phyloP scores from a whole-genome alignment of 2,329 filamentous ascomycete genomes.

The Talaromyces sp. region DNA sequence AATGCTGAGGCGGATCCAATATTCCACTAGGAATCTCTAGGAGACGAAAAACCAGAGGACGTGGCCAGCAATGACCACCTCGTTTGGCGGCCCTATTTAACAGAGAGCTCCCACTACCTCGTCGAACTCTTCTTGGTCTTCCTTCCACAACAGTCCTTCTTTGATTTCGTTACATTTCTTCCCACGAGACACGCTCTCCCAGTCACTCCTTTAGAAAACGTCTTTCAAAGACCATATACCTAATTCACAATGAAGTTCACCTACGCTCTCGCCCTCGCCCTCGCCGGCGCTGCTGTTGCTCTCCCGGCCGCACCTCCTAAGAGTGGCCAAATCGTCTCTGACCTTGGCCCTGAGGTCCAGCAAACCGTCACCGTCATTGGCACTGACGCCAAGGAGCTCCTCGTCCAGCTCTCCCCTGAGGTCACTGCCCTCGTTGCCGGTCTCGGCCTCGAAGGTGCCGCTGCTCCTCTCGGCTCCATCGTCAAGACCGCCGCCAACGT shows the following conservation, averaged over 20 bases:
- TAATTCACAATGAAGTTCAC: conserved; percentile 10
- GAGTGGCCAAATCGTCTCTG: conserved; percentile 26
- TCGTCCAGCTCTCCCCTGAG: conserved; percentile 27
- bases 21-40: background rate
- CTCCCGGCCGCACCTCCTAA: conserved; percentile 14
- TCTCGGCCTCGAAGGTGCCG: conserved; percentile 24
- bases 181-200: background rate
- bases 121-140: background rate
- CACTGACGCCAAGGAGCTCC: conserved; percentile 22
- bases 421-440: conserved; percentile 24
- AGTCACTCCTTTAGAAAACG: background rate
- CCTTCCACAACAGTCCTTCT: background rate
- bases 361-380: conserved; percentile 27
- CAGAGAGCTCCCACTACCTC: background rate
- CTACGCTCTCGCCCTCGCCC: conserved; percentile 4
- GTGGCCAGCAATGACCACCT: background rate
- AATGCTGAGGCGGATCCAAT: background rate
- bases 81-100: background rate
- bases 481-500: conserved; percentile 23
- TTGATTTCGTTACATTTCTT: background rate
- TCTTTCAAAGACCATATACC: background rate
- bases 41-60: background rate
- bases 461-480: conserved; percentile 22
- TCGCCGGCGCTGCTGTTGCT: conserved; percentile 9
- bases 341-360: conserved; percentile 26